A percentile compares a stretch with the other conserved stretches of the same genome.
Conservation (phyloP, 148 eudicot species). For the Rhododendron griersonianum region DNA sequence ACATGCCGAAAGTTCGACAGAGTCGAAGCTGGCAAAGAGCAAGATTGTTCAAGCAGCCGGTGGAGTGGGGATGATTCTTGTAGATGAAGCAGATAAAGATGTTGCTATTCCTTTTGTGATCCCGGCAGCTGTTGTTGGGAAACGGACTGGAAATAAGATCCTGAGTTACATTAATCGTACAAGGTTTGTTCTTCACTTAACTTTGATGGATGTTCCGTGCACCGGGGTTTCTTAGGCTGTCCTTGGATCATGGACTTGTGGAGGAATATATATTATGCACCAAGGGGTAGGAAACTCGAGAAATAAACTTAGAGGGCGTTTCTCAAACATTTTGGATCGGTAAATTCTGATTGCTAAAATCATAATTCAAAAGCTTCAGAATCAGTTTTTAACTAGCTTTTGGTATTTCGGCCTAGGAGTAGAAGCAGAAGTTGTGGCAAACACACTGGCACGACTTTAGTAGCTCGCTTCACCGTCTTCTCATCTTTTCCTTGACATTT, state of each 20-base stretch:
- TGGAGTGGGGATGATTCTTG: slow-evolving; percentile 49
- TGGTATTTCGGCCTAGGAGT: neutral
- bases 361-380: neutral
- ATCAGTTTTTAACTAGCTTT: neutral
- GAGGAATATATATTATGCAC: neutral
- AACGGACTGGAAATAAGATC: slow-evolving; percentile 26
- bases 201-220: neutral
- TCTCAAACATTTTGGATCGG: neutral
- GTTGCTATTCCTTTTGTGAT: slow-evolving; percentile 48
- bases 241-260: neutral
- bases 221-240: neutral
- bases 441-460: neutral
- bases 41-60: slow-evolving; percentile 43
- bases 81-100: slow-evolving; percentile 43
- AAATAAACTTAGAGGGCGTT: neutral
- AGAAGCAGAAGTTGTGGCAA: neutral
- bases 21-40: slow-evolving; percentile 46
- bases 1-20: slow-evolving; percentile 46
- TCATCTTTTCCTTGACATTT: neutral
- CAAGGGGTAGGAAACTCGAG: neutral
- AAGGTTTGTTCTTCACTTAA: slow-evolving; percentile 22
- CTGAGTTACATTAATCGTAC: slow-evolving; percentile 30
- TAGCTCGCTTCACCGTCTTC: neutral
- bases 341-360: neutral
- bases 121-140: slow-evolving; percentile 45